Conservation (phyloP, 768 basidiomycete species). For the Mycena pura region DNA sequence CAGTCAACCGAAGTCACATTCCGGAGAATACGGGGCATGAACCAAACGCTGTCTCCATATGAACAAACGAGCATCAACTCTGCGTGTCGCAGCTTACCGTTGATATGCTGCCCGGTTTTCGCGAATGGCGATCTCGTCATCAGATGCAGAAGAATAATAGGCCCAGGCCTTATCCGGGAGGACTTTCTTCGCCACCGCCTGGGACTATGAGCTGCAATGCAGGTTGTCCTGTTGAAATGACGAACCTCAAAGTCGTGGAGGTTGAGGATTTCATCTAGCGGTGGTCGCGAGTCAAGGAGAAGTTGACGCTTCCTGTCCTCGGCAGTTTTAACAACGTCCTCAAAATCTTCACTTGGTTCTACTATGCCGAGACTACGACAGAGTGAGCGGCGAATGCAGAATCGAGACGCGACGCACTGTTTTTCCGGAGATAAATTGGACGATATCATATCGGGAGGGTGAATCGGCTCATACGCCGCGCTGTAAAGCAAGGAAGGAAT, state of each 20-base stretch:
- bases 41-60: constrained; percentile 63
- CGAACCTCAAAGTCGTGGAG: constrained; percentile 79
- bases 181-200: constrained; percentile 69
- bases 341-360: constrained; percentile 53
- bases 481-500: constrained; percentile 30
- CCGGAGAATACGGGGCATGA: constrained; percentile 70
- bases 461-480: constrained; percentile 70
- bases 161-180: constrained; percentile 78
- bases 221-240: neutral
- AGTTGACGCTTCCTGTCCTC: constrained; percentile 57
- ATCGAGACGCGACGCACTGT: constrained; percentile 46
- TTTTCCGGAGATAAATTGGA: constrained; percentile 69
- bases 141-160: constrained; percentile 77
- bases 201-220: neutral
- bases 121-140: constrained; percentile 74
- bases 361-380: constrained; percentile 55
- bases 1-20: constrained; percentile 70
- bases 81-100: constrained; percentile 43
- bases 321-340: constrained; percentile 50
- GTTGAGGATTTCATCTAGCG: constrained; percentile 65
- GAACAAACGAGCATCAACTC: neutral
- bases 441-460: constrained; percentile 66
- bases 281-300: constrained; percentile 56
- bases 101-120: constrained; percentile 79
- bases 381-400: neutral